A percentile compares a stretch with the other conserved stretches of the same genome.
Conservation (phyloP, 768 basidiomycete genomes). For the Pleurotus tuoliensis region DNA sequence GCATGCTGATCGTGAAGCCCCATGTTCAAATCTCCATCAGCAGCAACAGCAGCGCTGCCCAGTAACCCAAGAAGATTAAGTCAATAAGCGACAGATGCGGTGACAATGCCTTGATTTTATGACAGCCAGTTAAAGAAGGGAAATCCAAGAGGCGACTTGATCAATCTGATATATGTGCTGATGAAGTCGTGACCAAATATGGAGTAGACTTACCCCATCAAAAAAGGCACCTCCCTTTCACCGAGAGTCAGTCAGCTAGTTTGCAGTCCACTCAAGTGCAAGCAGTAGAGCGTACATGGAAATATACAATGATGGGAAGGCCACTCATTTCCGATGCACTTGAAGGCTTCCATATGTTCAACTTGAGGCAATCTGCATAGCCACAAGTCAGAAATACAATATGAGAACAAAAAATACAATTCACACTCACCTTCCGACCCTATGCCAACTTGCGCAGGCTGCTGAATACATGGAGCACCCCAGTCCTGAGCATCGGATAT, state of each 20-base stretch:
- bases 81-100: conserved; percentile 29
- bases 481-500: conserved; percentile 39
- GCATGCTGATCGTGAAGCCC: conserved; percentile 41
- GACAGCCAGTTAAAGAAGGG: conserved; percentile 46
- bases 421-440: background rate
- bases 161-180: background rate
- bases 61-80: conserved; percentile 27
- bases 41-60: conserved; percentile 23
- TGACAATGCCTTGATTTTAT: conserved; percentile 30
- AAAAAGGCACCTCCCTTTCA: conserved; percentile 37
- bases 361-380: conserved; percentile 32
- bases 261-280: background rate
- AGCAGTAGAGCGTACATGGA: conserved; percentile 31
- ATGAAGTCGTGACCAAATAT: background rate
- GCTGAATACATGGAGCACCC: conserved; percentile 42
- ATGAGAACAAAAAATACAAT: background rate
- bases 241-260: no score
- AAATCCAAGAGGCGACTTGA: conserved; percentile 41
- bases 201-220: conserved; percentile 22
- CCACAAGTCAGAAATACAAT: background rate
- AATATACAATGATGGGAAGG: conserved; percentile 40
- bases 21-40: conserved; percentile 34
- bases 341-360: conserved; percentile 41
- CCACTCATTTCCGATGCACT: conserved; percentile 25
- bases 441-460: conserved; percentile 35